A percentile compares a stretch with the other conserved stretches of the same genome.
Evolutionary conservation across 2,329 filamentous ascomycete genomes (phyloP).

Genomic region (Hortaea werneckii): DNA sequence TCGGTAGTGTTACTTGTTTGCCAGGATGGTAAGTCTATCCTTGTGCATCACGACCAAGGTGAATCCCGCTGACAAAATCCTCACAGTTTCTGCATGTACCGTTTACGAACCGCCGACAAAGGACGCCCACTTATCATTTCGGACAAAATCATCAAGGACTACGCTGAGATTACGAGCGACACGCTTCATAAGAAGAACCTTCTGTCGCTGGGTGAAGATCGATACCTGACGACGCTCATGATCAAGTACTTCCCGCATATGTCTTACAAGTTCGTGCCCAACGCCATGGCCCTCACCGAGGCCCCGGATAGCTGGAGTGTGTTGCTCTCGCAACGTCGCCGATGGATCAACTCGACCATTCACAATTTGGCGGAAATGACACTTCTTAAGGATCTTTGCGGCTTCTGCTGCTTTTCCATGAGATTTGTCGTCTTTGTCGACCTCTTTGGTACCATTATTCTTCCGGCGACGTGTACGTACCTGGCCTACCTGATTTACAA

Average conservation of each 20-base stretch:
- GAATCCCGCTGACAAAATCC: conserved; percentile 9
- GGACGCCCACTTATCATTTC: conserved; percentile 91
- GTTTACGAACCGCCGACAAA: conserved; percentile 83
- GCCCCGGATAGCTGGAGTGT: conserved; percentile 92
- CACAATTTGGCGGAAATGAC: conserved; percentile 92
- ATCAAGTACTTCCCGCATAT: conserved; percentile 93
- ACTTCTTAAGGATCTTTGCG: conserved; percentile 84
- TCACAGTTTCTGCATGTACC: conserved; percentile 94
- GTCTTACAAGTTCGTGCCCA: conserved; percentile 91
- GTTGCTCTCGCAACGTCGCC: conserved; percentile 89
- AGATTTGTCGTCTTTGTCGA: conserved; percentile 93
- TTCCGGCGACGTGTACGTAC: conserved; percentile 81
- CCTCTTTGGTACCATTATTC: conserved; percentile 81
- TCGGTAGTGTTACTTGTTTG: conserved; percentile 96
- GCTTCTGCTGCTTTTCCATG: conserved; percentile 99
- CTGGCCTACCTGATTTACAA: conserved; percentile 78
- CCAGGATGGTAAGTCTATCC: conserved; percentile 76
- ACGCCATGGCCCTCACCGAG: conserved; percentile 86
- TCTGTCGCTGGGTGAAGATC: conserved; percentile 88
- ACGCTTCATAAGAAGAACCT: conserved; percentile 94
- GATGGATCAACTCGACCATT: conserved; percentile 98
- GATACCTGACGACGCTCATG: conserved; percentile 94
- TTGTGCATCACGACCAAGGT: not conserved
- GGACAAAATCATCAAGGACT: conserved; percentile 77
- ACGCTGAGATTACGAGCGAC: conserved; percentile 79